phyloP scores from a whole-genome alignment of 2,329 filamentous ascomycete species.

The Cladosporium sp. region DNA sequence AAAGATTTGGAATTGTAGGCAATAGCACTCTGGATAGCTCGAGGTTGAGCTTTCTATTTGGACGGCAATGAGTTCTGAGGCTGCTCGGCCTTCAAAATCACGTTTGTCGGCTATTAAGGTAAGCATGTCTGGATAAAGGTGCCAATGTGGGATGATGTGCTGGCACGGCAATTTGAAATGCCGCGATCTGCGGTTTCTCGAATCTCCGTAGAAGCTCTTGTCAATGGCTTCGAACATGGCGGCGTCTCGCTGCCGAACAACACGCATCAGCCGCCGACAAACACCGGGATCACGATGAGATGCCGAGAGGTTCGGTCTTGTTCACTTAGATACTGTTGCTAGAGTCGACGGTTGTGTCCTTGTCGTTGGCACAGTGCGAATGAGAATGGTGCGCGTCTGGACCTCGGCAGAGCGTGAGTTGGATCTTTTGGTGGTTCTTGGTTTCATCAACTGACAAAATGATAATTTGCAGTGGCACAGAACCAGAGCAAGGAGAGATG shows the following conservation, averaged over 20 bases:
- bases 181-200: neutral
- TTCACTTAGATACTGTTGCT: neutral
- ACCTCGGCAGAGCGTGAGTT: constrained; percentile 56
- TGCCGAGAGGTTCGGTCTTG: neutral
- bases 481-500: constrained; percentile 83
- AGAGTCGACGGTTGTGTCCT: neutral
- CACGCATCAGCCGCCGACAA: neutral
- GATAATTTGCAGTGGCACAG: constrained; percentile 64
- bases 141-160: neutral
- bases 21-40: neutral
- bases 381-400: neutral
- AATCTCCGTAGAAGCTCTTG: neutral
- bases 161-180: neutral
- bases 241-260: neutral
- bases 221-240: neutral
- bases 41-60: neutral
- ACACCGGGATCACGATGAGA: neutral
- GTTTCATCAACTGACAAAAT: constrained; percentile 29
- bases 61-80: neutral
- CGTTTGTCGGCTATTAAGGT: neutral
- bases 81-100: neutral
- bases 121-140: neutral
- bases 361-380: neutral
- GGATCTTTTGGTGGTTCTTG: constrained; percentile 52
- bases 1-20: neutral